Evolutionary conservation across 441 rosid species (phyloP), one percentile per base, ranked within the genome.

Genomic region (Gossypium davidsonii): DNA sequence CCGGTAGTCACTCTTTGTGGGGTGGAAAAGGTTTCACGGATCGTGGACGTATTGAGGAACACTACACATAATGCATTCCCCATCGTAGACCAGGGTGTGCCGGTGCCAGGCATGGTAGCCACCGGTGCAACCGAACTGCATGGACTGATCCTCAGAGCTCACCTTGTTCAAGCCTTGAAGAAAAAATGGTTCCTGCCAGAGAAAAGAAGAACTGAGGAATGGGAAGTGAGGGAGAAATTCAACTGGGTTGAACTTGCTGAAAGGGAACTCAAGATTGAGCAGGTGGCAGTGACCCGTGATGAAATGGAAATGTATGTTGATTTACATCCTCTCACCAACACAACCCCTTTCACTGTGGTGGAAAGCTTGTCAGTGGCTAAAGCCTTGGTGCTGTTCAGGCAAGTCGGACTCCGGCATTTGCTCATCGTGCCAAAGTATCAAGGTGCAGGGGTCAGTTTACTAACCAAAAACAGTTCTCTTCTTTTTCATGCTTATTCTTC

Each of bases 281-380:
- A 89, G 42, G 96, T 90, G 23, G 83, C 77, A 0, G 86, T 94
- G 57, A 85, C 86, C 28, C 83, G 88, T 18, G 79, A 81, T 58
- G 97, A 90, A 84, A 90, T 90, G 96, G 89, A 88, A 34, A 81
- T 90, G 89, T 89, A 85, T 57, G 81, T 87, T 39, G 98, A 94
- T 79, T 80, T 94, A 79, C 98, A 91, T 86, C 94, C 97, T 71
- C 79, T 94, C 14, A 85, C 94, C 63, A 94, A 94, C 67, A 85
- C 94, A 12, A 90, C 96, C 17, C 97, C 98, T 44, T 90, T 83
- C 79, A 91, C 96, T 0, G 98, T 91, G 72, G 79, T 89, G 77
- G 94, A 91, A 70, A 88, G 87, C 82, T 87, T 88, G 88, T 93
- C 98, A 0, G 96, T 89, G 39, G 97, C 93, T 6, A 93, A 91